Base-by-base conservation (phyloP, 2,329 filamentous ascomycete genomes). In the Cordyceps fumosorosea region DNA sequence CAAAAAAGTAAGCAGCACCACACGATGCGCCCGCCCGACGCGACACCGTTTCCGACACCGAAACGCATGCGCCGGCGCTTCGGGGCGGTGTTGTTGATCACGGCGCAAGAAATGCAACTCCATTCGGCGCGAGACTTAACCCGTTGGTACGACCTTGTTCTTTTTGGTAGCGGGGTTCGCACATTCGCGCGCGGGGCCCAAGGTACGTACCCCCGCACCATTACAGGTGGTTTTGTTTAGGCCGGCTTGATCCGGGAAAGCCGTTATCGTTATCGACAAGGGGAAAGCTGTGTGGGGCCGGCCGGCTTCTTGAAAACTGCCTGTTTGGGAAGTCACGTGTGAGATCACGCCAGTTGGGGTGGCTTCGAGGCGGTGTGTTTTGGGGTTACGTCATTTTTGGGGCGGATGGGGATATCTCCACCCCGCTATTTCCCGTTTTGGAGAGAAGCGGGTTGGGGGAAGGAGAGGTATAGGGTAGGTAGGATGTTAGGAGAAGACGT, bases 211-310 rank as follows among this genome's bases (percentile, higher is more conserved):
- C 45, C 45, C 44, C 26, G 29, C 32, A 52, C 12, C 18, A 29
- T 6, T 37, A 20, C 10, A 59, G 10, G 18, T 47, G n/a, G 20
- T 32, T 11, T 14, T 42, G 1, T 10, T 6, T n/a, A 2, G 32
- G 40, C 6, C 57, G 57, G 57, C 50, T 60, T 60, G 57, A 60
- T 60, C 57, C 57, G 57, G 57, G 22, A 16, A n/a, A 11, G 56
- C 45, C 45, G 57, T 60, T 60, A 60, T 60, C 57, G 57, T 60
- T 60, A 60, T 60, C 57, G 50, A 60, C 50, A 60, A 60, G 32
- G 22, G 42, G 18, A 22, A 44, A 18, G 40, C 29, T 29, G 29
- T 29, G 16, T n/a, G 40, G 40, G 32, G 55, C 12, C 40, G 11
- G 18, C 44, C 3, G 14, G 26, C 3, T 26, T 10, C 18, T 37